Conservation (phyloP, 2,329 filamentous ascomycete species). For the Pyricularia grisea region DNA sequence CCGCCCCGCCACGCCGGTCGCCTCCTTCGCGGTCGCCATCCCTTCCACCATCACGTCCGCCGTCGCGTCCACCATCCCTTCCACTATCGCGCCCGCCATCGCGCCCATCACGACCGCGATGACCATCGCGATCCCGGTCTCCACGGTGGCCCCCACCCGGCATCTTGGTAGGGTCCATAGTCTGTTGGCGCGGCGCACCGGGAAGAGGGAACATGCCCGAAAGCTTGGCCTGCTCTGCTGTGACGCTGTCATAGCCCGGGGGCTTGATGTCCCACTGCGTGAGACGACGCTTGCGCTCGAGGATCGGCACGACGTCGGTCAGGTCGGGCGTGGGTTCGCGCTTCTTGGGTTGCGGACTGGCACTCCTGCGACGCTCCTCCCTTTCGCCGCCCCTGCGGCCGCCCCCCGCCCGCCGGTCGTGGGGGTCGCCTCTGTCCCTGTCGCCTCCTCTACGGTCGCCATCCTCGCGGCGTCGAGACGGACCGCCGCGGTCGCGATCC, state of each 20-base stretch:
- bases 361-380: constrained; percentile 60
- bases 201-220: constrained; percentile 99
- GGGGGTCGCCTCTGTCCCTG: constrained; percentile 39
- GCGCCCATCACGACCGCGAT: neutral
- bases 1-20: neutral
- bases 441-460: constrained; percentile 53
- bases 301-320: constrained; percentile 71
- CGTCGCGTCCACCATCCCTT: neutral
- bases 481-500: constrained; percentile 30
- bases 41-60: constrained; percentile 2
- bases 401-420: constrained; percentile 32
- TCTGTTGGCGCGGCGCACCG: constrained; percentile 86
- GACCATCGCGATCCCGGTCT: neutral
- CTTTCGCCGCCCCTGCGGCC: constrained; percentile 32
- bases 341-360: constrained; percentile 76
- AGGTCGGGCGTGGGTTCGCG: constrained; percentile 94
- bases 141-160: constrained; percentile 64
- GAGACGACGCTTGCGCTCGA: constrained; percentile 81
- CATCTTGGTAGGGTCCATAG: constrained; percentile 88
- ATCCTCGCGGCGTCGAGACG: constrained; percentile 53
- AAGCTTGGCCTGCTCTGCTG: constrained; percentile 94
- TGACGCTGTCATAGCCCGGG: constrained; percentile 95
- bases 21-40: constrained; percentile 3
- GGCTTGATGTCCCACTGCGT: constrained; percentile 99
- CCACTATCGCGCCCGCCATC: neutral